A percentile compares a stretch with the other conserved stretches of the same genome.
These are phyloP conservation scores for Leccinum truebloodii DNA, from an alignment of 768 basidiomycete genomes.

Conservation along the genomic window DNA sequence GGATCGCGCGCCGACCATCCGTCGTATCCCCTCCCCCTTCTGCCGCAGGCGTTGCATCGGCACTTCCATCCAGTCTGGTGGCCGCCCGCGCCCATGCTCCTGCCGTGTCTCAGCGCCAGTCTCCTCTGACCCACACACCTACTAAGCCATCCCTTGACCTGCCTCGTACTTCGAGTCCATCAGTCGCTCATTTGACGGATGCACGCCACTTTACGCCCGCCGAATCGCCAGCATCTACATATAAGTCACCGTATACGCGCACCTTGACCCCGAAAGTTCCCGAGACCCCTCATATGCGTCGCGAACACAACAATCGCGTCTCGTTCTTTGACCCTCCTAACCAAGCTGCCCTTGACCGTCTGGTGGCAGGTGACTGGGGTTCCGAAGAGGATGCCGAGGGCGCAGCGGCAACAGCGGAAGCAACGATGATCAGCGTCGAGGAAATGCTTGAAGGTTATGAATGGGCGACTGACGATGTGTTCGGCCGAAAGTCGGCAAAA, in stretches of 20 bases:
- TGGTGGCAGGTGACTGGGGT: conserved; percentile 51
- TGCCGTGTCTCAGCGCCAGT: conserved; percentile 27
- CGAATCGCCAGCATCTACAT: conserved; percentile 17
- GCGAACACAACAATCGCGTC: conserved; percentile 68
- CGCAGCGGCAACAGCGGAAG: conserved; percentile 75
- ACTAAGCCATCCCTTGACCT: conserved; percentile 23
- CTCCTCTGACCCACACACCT: conserved; percentile 13
- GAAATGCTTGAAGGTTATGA: conserved; percentile 99
- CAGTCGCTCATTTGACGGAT: conserved; percentile 12
- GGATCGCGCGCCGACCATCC: conserved; percentile 44
- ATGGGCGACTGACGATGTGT: conserved; percentile 85
- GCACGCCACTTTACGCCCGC: conserved; percentile 18
- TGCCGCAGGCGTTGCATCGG: conserved; percentile 21
- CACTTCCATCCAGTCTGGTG: conserved; percentile 27
- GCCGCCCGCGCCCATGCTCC: conserved; percentile 23
- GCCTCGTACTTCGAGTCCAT: conserved; percentile 20
- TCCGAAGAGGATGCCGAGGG: conserved; percentile 52
- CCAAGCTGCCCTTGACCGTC: conserved; percentile 69
- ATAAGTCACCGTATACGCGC: conserved; percentile 30
- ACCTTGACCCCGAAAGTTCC: conserved; percentile 34
- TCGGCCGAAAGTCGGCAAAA: conserved; percentile 60
- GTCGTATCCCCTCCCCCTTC: conserved; percentile 41
- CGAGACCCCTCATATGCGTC: conserved; percentile 38
- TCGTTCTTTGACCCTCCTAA: conserved; percentile 84
- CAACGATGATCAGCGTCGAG: conserved; percentile 88